Evolutionary conservation across 202 grass and related monocot species (phyloP), one percentile per base, ranked within the genome.

Genomic region (Panicum virgatum): DNA sequence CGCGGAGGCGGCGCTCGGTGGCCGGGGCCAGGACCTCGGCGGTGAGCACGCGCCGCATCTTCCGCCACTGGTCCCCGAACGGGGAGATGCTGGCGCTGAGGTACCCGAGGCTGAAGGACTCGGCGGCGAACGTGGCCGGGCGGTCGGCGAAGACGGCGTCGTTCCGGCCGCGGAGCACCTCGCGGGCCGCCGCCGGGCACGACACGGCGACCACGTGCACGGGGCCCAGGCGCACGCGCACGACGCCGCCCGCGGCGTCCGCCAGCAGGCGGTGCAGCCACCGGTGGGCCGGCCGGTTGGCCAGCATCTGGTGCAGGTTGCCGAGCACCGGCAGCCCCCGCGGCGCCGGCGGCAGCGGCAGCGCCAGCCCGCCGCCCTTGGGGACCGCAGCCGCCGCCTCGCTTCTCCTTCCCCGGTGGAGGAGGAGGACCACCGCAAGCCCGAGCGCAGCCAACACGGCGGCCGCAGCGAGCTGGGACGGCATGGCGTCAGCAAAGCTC

Each of bases 111-210:
- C 81, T 84, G 61, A 88, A 80, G 18, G 87, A 47, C 62, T 63
- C 62, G 2, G 88, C 56, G 6, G 90, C 90, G 69, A 96, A 78
- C n/a, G 86, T 88, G n/a, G 54, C 18, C 4, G 93, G 90, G 0
- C 90, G 45, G 50, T 89, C 87, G 0, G 85, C 85, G 75, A 92
- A 85, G 34, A 82, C 76, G n/a, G 80, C 93, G 71, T 96, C 90
- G 52, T 92, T 86, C 37, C 53, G 85, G 22, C 22, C 54, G n/a
- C 73, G 83, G 6, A 94, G 78, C n/a, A 92, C 83, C 44, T 94
- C 92, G 4, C 72, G 59, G 7, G 82, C 82, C n/a, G 84, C 29
- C 67, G 58, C 77, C 0, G 92, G 87, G 46, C 54, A 92, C 14
- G 76, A 37, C 9, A 94, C 80, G 54, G 77, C 75, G 26, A 94